A percentile compares a stretch with the other conserved stretches of the same genome.
These are phyloP conservation scores for Pistacia atlantica DNA, from an alignment of 345 rosid genomes.

Conservation along the genomic window DNA sequence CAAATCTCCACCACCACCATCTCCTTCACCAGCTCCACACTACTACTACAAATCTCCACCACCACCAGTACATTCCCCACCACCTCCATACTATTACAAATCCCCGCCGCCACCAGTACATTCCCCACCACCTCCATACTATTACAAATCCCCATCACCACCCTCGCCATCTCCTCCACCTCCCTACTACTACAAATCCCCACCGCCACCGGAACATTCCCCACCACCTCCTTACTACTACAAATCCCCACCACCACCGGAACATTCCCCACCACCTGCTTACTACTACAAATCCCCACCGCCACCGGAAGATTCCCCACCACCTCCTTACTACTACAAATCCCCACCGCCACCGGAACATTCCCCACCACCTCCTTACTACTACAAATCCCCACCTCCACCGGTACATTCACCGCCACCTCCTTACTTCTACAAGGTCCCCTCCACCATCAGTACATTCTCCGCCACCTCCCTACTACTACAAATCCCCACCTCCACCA, in stretches of 20 bases:
- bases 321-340: slow-evolving; percentile 17
- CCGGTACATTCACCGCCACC: slow-evolving; percentile 21
- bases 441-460: slow-evolving; percentile 38
- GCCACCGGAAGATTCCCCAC: slow-evolving; percentile 27
- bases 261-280: neutral
- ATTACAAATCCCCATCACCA: too few species aligned
- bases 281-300: neutral
- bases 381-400: slow-evolving; percentile 51
- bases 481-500: slow-evolving; percentile 51
- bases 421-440: slow-evolving; percentile 25
- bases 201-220: too few species aligned
- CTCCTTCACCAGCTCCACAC: too few species aligned
- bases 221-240: neutral
- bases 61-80: too few species aligned
- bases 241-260: too few species aligned
- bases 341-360: neutral
- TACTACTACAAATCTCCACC: too few species aligned
- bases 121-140: too few species aligned
- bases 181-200: too few species aligned
- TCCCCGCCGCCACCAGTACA: neutral
- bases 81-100: too few species aligned
- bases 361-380: slow-evolving; percentile 44
- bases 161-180: too few species aligned
- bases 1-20: too few species aligned
- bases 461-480: slow-evolving; percentile 31